Base-by-base conservation (phyloP, 345 rosid genomes). In the Salix viminalis region DNA sequence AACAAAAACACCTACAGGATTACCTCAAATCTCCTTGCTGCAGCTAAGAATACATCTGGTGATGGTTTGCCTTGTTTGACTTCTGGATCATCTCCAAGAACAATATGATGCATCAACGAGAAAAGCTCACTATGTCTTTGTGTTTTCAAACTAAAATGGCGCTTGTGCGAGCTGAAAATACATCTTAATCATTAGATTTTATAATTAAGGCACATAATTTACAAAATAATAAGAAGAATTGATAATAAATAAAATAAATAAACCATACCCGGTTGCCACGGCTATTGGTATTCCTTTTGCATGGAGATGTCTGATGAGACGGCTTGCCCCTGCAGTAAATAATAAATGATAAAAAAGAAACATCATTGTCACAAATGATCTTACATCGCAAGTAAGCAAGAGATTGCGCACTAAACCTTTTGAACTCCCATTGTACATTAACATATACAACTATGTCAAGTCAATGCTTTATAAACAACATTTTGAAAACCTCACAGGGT, bases 1-100 rank as follows among this genome's bases (percentile, higher is more conserved):
- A 66, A n/a, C 21, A 61, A 48, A 71, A 52, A 64, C 36, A 23
- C 19, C 60, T 2, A 67, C 7, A 50, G 60, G 4, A 14, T 44
- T 71, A 95, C 99, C 97, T 93, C 91, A 79, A 95, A 95, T 87
- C 99, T 95, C 79, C 84, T 88, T 76, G 97, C 88, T 12, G 99
- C 99, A 64, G 97, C 93, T 72, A 93, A 89, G 79, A 95, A 95
- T 71, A 88, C 76, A 73, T 95, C 99, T 2, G 97, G 97, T 2
- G 97, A 80, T 15, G 97, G 99, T 85, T 95, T 93, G 71, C 99
- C 99, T 80, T 86, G 85, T 86, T 91, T 90, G 83, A 95, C 97
- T 86, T 93, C 99, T 18, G 96, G 96, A 77, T 95, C 97, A 85
- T 95, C 97, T 76, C 99, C 97, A 65, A 84, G 87, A 74, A 95